Conservation (phyloP, 257 asterid genomes). For the Mitragyna speciosa region DNA sequence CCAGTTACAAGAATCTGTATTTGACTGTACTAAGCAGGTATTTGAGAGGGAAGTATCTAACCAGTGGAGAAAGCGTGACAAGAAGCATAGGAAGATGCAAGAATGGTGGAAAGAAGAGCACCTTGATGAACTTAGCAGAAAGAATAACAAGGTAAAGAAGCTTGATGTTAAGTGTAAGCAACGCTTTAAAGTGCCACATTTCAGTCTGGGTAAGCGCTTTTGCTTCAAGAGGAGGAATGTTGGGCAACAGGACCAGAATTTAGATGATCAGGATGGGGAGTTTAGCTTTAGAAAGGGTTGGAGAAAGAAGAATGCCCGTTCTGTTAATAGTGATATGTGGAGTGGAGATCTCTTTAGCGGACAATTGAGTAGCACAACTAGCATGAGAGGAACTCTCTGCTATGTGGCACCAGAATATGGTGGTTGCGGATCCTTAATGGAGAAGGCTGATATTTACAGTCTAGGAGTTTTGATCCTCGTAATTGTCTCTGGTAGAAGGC, state of each 20-base stretch:
- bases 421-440: conserved; percentile 73
- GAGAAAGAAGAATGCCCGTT: conserved; percentile 49
- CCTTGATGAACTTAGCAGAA: conserved; percentile 48
- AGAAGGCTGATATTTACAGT: conserved; percentile 87
- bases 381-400: conserved; percentile 96
- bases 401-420: conserved; percentile 89
- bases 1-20: conserved; percentile 30
- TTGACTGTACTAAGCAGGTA: conserved; percentile 28
- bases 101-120: conserved; percentile 99
- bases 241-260: conserved; percentile 21
- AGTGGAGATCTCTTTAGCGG: conserved; percentile 91
- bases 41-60: conserved; percentile 41
- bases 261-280: conserved; percentile 44
- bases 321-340: conserved; percentile 65
- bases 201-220: conserved; percentile 61
- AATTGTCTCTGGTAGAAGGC: conserved; percentile 81
- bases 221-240: conserved; percentile 37
- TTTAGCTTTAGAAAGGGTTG: conserved; percentile 75
- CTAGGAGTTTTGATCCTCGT: conserved; percentile 86
- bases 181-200: conserved; percentile 53
- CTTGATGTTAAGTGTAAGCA: conserved; percentile 29
- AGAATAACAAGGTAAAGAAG: conserved; percentile 30
- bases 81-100: conserved; percentile 76
- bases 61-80: conserved; percentile 29
- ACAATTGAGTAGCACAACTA: conserved; percentile 93